Percentiles rank a stretch among this genome's conserved stretches.
Conservation (phyloP, 257 asterid genomes). For the Ehretia macrophylla region DNA sequence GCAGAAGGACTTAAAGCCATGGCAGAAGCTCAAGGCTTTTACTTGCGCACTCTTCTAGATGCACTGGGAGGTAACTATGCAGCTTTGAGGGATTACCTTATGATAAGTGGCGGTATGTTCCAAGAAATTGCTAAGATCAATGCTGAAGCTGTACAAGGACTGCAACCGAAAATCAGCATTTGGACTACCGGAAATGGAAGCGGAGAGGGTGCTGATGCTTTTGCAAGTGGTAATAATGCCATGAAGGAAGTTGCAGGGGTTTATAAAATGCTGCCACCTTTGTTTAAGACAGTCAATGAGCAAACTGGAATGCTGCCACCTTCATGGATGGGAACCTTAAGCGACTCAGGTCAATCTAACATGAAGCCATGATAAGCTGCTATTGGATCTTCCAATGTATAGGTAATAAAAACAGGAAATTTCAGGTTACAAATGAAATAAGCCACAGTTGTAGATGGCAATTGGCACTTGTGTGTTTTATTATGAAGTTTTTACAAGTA, state of each 20-base stretch:
- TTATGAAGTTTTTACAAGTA: no score
- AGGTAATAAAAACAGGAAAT: no score
- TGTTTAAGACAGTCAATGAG: constrained; percentile 2
- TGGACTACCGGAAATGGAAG: constrained; percentile 4
- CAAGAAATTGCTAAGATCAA: constrained; percentile 6
- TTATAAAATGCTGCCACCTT: constrained; percentile 2
- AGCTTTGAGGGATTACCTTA: constrained; percentile 4
- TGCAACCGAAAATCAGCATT: constrained; percentile 9
- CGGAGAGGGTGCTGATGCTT: constrained; percentile 1
- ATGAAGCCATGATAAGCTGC: no score
- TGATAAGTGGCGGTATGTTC: constrained; percentile 10
- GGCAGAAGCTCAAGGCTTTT: constrained; percentile 5
- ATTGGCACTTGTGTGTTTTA: no score
- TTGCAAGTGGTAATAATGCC: not conserved
- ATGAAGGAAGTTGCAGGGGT: constrained; percentile 4
- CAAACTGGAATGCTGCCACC: constrained; percentile 2
- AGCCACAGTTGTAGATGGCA: no score
- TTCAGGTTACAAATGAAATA: no score
- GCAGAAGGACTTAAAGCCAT: constrained; percentile 4
- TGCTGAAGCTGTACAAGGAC: not conserved
- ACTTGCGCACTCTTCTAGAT: not conserved
- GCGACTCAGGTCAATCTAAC: no score
- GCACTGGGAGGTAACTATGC: constrained; percentile 7
- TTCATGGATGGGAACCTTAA: not conserved
- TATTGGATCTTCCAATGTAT: no score